Conservation (phyloP, 176 grass and related monocot species). For the Bonia amplexicaulis region DNA sequence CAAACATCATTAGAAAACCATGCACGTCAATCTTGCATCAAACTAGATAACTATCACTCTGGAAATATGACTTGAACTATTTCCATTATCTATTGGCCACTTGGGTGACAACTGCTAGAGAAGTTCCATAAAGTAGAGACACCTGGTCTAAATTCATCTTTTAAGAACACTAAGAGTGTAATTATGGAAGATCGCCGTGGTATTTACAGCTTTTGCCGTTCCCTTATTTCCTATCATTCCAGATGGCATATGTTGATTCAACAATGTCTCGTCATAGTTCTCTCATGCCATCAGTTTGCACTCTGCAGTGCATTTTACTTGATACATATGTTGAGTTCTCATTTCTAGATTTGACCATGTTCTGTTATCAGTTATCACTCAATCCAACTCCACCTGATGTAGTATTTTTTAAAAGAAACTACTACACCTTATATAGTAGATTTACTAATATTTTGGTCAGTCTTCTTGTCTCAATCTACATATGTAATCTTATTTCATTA, state of each 20-base stretch:
- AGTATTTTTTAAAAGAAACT: background rate
- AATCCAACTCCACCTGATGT: background rate
- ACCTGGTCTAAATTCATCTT: background rate
- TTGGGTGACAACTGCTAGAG: background rate
- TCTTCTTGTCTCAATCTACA: background rate
- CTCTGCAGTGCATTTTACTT: background rate
- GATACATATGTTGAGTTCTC: background rate
- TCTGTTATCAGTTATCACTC: background rate
- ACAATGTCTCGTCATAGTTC: background rate
- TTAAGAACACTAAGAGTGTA: background rate
- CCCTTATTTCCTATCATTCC: background rate
- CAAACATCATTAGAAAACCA: background rate
- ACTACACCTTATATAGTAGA: background rate
- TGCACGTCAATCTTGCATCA: background rate
- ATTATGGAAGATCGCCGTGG: background rate
- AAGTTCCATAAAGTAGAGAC: conserved; percentile 11
- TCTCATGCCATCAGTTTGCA: conserved; percentile 1
- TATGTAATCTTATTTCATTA: background rate
- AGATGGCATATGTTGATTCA: background rate
- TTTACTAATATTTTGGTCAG: background rate
- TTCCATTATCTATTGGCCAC: background rate
- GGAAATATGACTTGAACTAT: background rate
- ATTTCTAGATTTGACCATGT: background rate
- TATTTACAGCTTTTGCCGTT: background rate
- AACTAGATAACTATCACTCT: background rate